phyloP scores from a whole-genome alignment of 2,329 filamentous ascomycete species.

The Pezicula radicicola region DNA sequence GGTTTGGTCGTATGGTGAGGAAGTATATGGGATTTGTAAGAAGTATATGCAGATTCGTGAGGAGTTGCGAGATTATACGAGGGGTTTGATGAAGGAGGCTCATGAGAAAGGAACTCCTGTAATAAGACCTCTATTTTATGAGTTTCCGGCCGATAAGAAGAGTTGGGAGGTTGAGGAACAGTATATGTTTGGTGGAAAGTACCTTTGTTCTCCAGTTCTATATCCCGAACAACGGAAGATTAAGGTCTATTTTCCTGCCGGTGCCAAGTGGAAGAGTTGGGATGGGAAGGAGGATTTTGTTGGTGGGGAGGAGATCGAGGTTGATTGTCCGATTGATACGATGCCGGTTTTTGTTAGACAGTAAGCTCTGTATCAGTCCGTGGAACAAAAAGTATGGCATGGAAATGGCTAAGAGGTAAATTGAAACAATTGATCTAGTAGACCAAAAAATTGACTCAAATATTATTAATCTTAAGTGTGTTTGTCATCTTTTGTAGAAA shows the following conservation, averaged over 20 bases:
- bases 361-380: not conserved
- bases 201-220: conserved; percentile 56
- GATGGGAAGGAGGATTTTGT: conserved; percentile 29
- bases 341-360: conserved; percentile 43
- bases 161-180: conserved; percentile 57
- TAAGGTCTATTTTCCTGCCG: conserved; percentile 50
- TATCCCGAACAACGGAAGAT: conserved; percentile 40
- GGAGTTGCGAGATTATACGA: conserved; percentile 53
- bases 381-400: no score
- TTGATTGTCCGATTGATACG: conserved; percentile 39
- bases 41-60: conserved; percentile 59
- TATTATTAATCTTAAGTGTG: no score
- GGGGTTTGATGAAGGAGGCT: conserved; percentile 55
- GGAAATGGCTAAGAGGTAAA: no score
- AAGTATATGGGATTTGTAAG: conserved; percentile 57
- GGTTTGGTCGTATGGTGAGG: conserved; percentile 63
- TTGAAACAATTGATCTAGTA: no score
- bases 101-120: conserved; percentile 58
- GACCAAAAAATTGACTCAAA: no score
- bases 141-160: conserved; percentile 52
- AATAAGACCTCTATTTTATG: conserved; percentile 61
- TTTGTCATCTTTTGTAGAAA: no score
- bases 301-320: conserved; percentile 37
- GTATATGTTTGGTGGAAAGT: conserved; percentile 62
- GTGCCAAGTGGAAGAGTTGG: conserved; percentile 40